Percentiles rank a stretch among this genome's conserved stretches.
These are phyloP conservation scores for Triadica sebifera DNA, from an alignment of 345 rosid species.

Conservation along the genomic window DNA sequence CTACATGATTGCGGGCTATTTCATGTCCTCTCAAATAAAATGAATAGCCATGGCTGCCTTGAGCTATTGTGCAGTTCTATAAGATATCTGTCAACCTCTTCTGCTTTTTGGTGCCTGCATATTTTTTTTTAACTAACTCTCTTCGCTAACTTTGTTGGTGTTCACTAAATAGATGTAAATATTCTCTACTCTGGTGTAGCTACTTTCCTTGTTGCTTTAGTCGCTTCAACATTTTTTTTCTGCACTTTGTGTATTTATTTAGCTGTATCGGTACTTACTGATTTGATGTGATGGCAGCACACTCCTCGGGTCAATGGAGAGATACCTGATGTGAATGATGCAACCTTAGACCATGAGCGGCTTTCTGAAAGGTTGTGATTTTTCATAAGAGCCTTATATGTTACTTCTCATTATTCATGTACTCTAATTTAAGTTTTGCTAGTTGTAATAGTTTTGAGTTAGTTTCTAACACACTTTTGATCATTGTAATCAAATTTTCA, in stretches of 20 bases:
- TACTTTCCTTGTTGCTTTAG: not conserved
- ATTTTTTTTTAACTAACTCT: too few relatives aligned
- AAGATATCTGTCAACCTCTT: too few relatives aligned
- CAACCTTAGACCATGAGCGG: slow-evolving; percentile 81
- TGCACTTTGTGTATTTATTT: not conserved
- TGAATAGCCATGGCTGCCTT: too few relatives aligned
- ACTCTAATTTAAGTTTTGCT: not conserved
- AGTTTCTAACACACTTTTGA: not conserved
- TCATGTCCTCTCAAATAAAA: not conserved
- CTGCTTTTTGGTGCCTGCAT: too few relatives aligned
- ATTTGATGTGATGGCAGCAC: slow-evolving; percentile 57
- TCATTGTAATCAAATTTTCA: not conserved
- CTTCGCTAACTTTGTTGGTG: too few relatives aligned
- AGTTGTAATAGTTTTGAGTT: not conserved
- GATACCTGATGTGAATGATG: slow-evolving; percentile 82
- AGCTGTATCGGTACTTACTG: not conserved
- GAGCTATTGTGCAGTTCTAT: too few relatives aligned
- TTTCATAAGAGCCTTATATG: too few relatives aligned
- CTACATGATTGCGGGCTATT: not conserved
- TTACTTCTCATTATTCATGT: slow-evolving; percentile 13
- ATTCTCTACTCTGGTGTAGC: not conserved
- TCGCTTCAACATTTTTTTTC: not conserved
- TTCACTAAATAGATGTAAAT: too few relatives aligned
- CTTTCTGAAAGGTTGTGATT: slow-evolving; percentile 77
- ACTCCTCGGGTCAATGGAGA: slow-evolving; percentile 78